Conservation (phyloP, 345 rosid genomes). For the Pseudoturritis turrita region DNA sequence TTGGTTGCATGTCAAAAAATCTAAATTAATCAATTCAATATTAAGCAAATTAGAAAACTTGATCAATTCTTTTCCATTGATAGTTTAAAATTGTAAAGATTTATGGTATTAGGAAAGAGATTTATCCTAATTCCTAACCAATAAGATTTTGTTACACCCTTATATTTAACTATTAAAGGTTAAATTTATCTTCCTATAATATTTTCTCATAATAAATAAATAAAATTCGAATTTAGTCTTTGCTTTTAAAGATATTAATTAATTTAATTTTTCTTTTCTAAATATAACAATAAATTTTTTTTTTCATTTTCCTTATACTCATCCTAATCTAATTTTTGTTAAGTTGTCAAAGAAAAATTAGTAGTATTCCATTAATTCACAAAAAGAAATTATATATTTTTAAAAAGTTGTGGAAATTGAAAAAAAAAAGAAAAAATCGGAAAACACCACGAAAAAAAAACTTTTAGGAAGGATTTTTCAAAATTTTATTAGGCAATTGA, state of each 20-base stretch:
- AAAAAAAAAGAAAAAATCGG: no score
- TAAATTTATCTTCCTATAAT: not conserved
- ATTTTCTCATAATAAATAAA: not conserved
- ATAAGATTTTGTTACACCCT: not conserved
- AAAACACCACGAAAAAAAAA: no score
- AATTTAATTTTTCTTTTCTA: not conserved
- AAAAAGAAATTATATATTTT: not conserved
- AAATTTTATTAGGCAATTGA: not conserved
- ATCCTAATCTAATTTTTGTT: not conserved
- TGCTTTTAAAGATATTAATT: not conserved
- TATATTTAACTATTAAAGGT: not conserved
- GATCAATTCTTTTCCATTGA: no score
- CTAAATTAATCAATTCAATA: not conserved
- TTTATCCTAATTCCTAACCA: not conserved
- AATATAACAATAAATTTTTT: not conserved
- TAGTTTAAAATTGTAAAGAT: not conserved
- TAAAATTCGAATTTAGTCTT: not conserved
- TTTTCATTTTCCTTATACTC: not conserved
- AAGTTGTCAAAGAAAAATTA: not conserved
- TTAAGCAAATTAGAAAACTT: not conserved
- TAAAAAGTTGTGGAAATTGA: no score
- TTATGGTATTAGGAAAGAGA: not conserved
- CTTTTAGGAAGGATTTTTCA: no score
- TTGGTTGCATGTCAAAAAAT: not conserved
- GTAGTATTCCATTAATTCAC: not conserved